Conservation (phyloP, 495 filamentous ascomycete genomes). For the Lasiosphaeria hispida region DNA sequence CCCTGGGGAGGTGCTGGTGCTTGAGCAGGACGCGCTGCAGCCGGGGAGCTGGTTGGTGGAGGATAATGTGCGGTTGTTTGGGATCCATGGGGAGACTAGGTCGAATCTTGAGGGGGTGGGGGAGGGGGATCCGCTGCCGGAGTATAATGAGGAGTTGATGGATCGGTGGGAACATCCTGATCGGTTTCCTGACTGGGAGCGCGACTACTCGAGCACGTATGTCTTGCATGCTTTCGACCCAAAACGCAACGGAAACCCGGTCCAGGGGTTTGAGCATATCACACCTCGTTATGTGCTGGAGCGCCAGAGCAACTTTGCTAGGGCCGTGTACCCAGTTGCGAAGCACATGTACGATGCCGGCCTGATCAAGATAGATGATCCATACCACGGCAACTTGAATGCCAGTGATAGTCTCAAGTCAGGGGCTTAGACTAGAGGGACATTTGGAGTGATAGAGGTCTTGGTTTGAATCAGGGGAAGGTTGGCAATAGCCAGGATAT, state of each 20-base stretch:
- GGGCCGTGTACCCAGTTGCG: constrained; percentile 21
- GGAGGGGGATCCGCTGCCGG: constrained; percentile 11
- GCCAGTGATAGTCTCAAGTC: no score
- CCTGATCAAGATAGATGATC: constrained; percentile 8
- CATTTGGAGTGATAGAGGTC: no score
- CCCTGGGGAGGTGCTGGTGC: constrained; percentile 21
- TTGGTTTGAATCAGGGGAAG: no score
- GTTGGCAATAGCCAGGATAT: no score
- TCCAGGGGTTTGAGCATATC: constrained; percentile 19
- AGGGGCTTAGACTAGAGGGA: no score
- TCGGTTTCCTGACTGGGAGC: constrained; percentile 16
- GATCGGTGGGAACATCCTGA: constrained; percentile 16
- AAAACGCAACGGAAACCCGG: constrained; percentile 3
- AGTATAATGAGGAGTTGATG: constrained; percentile 1
- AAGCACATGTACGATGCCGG: constrained; percentile 21
- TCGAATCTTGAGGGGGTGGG: constrained; percentile 13
- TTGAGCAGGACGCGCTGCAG: constrained; percentile 22
- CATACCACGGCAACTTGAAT: not conserved
- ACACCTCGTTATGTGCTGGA: constrained; percentile 22
- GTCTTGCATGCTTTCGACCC: constrained; percentile 23
- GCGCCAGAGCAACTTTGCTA: constrained; percentile 23
- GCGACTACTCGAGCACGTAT: constrained; percentile 16
- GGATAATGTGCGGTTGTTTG: constrained; percentile 20
- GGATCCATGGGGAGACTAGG: constrained; percentile 38
- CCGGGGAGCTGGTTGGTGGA: constrained; percentile 19